A percentile compares a stretch with the other conserved stretches of the same genome.
Conservation (phyloP, 2,329 filamentous ascomycete species). For the Trichoderma oligosporum region DNA sequence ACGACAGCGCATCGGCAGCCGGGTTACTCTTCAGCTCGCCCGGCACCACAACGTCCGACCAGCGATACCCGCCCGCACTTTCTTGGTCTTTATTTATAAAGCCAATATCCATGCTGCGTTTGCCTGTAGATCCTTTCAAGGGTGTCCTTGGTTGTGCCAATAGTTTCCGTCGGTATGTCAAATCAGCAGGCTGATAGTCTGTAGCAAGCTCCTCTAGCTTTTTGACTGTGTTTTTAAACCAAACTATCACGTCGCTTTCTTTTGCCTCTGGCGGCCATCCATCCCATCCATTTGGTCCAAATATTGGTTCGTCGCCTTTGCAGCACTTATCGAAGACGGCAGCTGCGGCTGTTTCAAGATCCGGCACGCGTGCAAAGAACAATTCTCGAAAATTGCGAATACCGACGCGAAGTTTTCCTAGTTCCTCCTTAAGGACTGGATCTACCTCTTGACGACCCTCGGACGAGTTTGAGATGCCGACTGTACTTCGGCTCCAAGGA, state of each 20-base stretch:
- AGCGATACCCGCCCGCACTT: constrained; percentile 32
- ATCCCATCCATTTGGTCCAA: constrained; percentile 29
- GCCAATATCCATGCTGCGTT: constrained; percentile 30
- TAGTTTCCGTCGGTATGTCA: constrained; percentile 24
- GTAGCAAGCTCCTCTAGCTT: constrained; percentile 29
- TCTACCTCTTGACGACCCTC: constrained; percentile 34
- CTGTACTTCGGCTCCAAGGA: constrained; percentile 31
- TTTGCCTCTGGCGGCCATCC: constrained; percentile 37
- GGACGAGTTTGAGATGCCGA: constrained; percentile 35
- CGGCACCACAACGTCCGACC: constrained; percentile 42
- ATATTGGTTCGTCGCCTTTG: constrained; percentile 32
- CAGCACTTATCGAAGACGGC: constrained; percentile 35
- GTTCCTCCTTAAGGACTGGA: constrained; percentile 23
- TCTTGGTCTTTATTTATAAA: constrained; percentile 30
- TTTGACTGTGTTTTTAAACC: constrained; percentile 31
- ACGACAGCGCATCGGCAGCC: constrained; percentile 31
- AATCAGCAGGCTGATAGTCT: constrained; percentile 21
- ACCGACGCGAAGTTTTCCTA: constrained; percentile 35
- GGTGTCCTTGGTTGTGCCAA: constrained; percentile 29
- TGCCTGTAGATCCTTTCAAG: constrained; percentile 25
- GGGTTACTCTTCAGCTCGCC: constrained; percentile 47
- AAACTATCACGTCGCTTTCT: constrained; percentile 35
- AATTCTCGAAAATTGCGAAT: constrained; percentile 33
- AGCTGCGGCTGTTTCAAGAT: constrained; percentile 32
- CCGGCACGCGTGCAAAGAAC: constrained; percentile 32